A percentile compares a stretch with the other conserved stretches of the same genome.
Conservation (phyloP, 208 protist species). For the Trypanosomatidae sp. region DNA sequence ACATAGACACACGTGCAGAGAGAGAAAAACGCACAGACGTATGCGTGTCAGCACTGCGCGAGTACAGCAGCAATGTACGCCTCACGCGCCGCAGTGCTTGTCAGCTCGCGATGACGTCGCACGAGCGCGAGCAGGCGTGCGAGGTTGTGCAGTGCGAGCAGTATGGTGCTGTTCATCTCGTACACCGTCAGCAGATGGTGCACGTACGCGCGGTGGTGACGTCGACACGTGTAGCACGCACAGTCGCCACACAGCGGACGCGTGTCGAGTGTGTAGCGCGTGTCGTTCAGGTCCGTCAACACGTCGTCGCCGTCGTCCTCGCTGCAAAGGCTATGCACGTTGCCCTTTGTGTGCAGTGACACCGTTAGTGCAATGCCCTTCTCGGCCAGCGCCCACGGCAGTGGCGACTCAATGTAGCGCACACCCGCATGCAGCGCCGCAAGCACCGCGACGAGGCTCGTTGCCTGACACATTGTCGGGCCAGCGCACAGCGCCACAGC, state of each 20-base stretch:
- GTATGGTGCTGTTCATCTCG: slow-evolving; percentile 81
- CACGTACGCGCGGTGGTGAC: slow-evolving; percentile 70
- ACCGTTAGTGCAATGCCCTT: slow-evolving; percentile 56
- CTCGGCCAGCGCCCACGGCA: slow-evolving; percentile 60
- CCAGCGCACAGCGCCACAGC: slow-evolving; percentile 27
- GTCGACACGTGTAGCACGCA: slow-evolving; percentile 59
- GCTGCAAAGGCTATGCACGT: background rate
- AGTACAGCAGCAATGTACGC: background rate
- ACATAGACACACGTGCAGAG: no score
- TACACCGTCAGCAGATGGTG: slow-evolving; percentile 82
- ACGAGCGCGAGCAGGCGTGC: slow-evolving; percentile 19
- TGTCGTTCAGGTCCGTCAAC: slow-evolving; percentile 68
- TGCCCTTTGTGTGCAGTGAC: background rate
- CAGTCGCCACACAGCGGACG: slow-evolving; percentile 29
- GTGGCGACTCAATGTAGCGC: slow-evolving; percentile 41
- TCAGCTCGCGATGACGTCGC: slow-evolving; percentile 6
- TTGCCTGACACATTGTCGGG: slow-evolving; percentile 28
- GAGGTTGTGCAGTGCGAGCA: slow-evolving; percentile 78
- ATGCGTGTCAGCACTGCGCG: background rate
- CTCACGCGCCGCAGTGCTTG: background rate
- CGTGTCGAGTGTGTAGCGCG: slow-evolving; percentile 43
- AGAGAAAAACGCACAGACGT: no score
- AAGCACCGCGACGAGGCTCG: slow-evolving; percentile 23
- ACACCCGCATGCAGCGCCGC: slow-evolving; percentile 28
- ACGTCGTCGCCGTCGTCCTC: no score